Percentiles rank a stretch among this genome's conserved stretches.
Evolutionary conservation across 768 basidiomycete species (phyloP).

Genomic region (Calvatia gigantea): DNA sequence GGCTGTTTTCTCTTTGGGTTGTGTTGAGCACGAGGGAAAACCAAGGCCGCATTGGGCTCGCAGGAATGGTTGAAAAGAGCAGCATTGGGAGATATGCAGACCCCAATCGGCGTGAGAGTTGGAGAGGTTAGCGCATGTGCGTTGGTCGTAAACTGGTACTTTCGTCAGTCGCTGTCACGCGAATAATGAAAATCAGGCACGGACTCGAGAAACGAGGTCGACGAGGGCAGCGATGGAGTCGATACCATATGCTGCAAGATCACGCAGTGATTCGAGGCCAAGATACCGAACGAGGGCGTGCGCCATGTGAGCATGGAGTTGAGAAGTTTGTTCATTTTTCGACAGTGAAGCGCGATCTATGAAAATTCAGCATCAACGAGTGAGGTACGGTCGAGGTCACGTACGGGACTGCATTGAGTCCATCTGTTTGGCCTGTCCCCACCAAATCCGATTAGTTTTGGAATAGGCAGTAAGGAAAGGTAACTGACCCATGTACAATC

Average conservation of each 20-base stretch:
- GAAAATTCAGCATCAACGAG: not conserved
- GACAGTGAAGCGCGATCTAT: slow-evolving; percentile 55
- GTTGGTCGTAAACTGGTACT: slow-evolving; percentile 79
- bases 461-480: not conserved
- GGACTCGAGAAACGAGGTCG: slow-evolving; percentile 67
- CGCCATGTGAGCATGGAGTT: slow-evolving; percentile 66
- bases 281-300: slow-evolving; percentile 75
- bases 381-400: slow-evolving; percentile 21
- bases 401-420: slow-evolving; percentile 74
- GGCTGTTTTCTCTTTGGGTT: slow-evolving; percentile 41
- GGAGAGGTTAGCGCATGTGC: slow-evolving; percentile 84
- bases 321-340: slow-evolving; percentile 27
- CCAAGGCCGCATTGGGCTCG: slow-evolving; percentile 84
- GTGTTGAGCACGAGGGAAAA: slow-evolving; percentile 66
- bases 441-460: not conserved
- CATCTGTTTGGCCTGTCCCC: slow-evolving; percentile 54
- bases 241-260: slow-evolving; percentile 56
- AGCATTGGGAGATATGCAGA: slow-evolving; percentile 73
- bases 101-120: slow-evolving; percentile 76
- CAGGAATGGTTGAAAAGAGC: slow-evolving; percentile 91
- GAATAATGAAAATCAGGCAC: slow-evolving; percentile 18
- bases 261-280: slow-evolving; percentile 52
- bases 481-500: slow-evolving; percentile 55
- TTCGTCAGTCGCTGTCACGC: not conserved
- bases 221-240: slow-evolving; percentile 60